Percentiles rank a stretch among this genome's conserved stretches.
Conservation (phyloP, 345 rosid species). For the Iberis pinnata region DNA sequence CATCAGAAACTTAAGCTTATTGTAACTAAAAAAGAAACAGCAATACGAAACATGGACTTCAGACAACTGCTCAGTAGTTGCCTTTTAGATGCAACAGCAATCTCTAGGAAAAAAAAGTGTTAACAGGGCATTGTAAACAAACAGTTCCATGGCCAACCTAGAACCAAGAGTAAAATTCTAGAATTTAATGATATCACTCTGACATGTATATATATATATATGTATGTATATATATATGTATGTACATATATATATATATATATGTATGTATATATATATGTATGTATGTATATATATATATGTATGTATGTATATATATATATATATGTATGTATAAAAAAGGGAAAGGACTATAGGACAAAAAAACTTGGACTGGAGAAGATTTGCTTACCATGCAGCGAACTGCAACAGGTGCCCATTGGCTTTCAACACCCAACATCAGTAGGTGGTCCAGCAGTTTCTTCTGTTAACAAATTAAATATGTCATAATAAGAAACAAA, state of each 20-base stretch:
- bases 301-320: no score
- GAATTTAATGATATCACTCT: constrained; percentile 1
- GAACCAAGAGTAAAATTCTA: constrained; percentile 1
- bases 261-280: no score
- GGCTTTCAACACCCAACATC: constrained; percentile 87
- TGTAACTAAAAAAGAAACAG: constrained; percentile 1
- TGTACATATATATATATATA: no score
- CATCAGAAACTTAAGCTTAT: constrained; percentile 2
- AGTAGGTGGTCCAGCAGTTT: constrained; percentile 75
- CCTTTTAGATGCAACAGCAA: not conserved
- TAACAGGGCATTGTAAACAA: not conserved
- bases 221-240: no score
- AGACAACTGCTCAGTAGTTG: constrained; percentile 16
- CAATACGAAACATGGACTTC: not conserved
- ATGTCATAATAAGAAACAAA: constrained; percentile 18
- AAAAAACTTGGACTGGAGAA: constrained; percentile 1
- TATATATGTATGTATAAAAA: no score
- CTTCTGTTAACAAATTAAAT: constrained; percentile 43
- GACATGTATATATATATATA: no score
- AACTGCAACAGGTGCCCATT: constrained; percentile 86
- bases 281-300: no score
- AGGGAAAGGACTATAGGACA: constrained; percentile 2
- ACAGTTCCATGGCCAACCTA: constrained; percentile 14
- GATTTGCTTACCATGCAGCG: constrained; percentile 67
- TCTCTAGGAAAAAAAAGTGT: constrained; percentile 1